Evolutionary conservation across 495 filamentous ascomycete species (phyloP).

Genomic region (Podospora fimiseda): DNA sequence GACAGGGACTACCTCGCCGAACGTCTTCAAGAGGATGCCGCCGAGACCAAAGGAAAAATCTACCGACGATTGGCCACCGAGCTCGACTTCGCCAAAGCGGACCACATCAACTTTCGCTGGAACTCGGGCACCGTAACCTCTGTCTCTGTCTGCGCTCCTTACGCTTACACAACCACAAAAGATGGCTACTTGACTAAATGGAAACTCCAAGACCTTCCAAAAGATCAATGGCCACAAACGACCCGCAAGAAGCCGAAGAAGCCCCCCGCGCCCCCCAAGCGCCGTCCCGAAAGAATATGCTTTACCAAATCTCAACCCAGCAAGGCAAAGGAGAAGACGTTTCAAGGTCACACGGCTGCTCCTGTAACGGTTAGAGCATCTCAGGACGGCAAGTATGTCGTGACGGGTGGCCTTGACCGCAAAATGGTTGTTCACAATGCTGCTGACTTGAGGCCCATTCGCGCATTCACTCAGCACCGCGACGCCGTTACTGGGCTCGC

Average conservation of each 20-base stretch:
- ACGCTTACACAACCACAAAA: conserved; percentile 80
- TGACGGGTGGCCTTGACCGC: conserved; percentile 78
- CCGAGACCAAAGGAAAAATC: conserved; percentile 83
- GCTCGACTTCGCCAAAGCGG: conserved; percentile 56
- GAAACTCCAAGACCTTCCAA: conserved; percentile 60
- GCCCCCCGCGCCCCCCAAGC: conserved; percentile 55
- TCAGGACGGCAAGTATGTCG: conserved; percentile 81
- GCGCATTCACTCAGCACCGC: conserved; percentile 86
- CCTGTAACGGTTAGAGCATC: conserved; percentile 84
- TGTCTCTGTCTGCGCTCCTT: conserved; percentile 69
- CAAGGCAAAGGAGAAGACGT: conserved; percentile 54
- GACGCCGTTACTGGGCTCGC: conserved; percentile 76
- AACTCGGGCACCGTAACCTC: conserved; percentile 72
- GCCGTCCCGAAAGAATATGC: conserved; percentile 62
- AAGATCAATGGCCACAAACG: conserved; percentile 48
- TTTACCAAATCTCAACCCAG: conserved; percentile 59
- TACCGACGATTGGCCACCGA: conserved; percentile 71
- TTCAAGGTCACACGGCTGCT: conserved; percentile 64
- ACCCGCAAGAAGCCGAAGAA: conserved; percentile 55
- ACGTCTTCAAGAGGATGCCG: conserved; percentile 83
- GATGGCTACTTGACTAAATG: conserved; percentile 82
- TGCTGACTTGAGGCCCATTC: conserved; percentile 63
- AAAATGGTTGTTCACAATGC: conserved; percentile 83
- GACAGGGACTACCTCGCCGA: conserved; percentile 88
- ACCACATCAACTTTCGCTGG: conserved; percentile 64